These are phyloP conservation scores for Xylariaceae sp. DNA, from an alignment of 2,329 filamentous ascomycete species.

Conservation along the genomic window DNA sequence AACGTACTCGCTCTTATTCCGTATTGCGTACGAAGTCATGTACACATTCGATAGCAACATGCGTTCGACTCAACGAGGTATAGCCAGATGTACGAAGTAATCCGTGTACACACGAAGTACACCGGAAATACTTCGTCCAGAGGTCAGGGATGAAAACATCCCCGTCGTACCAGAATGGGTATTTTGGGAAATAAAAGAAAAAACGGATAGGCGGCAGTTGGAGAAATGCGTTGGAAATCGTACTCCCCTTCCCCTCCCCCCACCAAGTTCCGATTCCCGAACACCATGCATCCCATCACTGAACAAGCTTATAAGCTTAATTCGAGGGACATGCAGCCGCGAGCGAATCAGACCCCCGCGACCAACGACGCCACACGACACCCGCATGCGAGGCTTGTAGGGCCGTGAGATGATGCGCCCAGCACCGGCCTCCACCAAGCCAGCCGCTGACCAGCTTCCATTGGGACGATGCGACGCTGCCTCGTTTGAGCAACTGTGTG, in stretches of 20 bases:
- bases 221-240: not conserved
- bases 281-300: conserved; percentile 14
- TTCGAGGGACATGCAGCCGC: conserved; percentile 17
- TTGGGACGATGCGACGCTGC: conserved; percentile 1
- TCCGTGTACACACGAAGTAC: too few relatives aligned
- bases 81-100: too few relatives aligned
- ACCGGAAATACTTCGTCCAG: too few relatives aligned
- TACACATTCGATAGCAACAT: too few relatives aligned
- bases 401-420: not conserved
- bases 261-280: conserved; percentile 18
- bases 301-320: conserved; percentile 23
- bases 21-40: too few relatives aligned
- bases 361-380: conserved; percentile 14
- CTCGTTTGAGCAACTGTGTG: conserved; percentile 3
- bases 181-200: conserved; percentile 12
- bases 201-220: conserved; percentile 7
- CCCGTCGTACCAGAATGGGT: not conserved
- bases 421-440: conserved; percentile 10
- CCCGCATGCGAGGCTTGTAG: conserved; percentile 17
- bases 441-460: not conserved
- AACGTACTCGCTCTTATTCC: too few relatives aligned
- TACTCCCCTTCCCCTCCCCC: not conserved
- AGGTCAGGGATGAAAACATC: not conserved
- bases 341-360: conserved; percentile 10
- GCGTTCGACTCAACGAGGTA: too few relatives aligned